Evolutionary conservation across 305 asterid genomes (phyloP), one percentile per base, ranked within the genome.

Genomic region (Fraxinus nigra): DNA sequence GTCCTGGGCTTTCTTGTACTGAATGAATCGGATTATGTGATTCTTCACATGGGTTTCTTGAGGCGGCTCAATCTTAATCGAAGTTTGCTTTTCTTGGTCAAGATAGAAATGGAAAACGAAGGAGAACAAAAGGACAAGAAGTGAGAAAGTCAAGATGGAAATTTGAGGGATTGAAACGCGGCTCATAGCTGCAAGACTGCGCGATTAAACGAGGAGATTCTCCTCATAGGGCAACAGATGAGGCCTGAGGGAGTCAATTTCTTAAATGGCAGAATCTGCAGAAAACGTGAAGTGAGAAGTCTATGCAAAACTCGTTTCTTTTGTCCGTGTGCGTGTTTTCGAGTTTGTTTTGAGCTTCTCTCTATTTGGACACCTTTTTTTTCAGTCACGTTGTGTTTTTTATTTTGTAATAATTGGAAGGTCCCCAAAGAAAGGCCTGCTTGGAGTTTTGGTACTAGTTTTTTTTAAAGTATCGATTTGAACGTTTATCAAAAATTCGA

Each of bases 1-100:
- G 40, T 90, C 91, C 48, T 87, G 83, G 22, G 92, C 92, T 76
- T 86, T 87, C 84, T 85, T 87, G 87, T 94, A 96, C 10, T 84
- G 86, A 59, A 82, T 13, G 78, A 96, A 96, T 73, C 98, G 91
- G 82, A 96, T 87, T 63, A 96, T 94, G 90, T 92, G 91, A 79
- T 92, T 91, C 30, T 79, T 88, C 77, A 86, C 80, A 51, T 72
- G 51, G 69, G 90, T 75, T 59, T 85, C 40, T n/a, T 28, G 82
- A 32, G 65, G 76, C 35, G 75, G 34, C 56, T 30, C 54, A 33
- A 83, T 46, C 77, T 75, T 28, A 54, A 18, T 33, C 33, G 82
- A 40, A 70, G 82, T 78, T n/a, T 24, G 83, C 74, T 20, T 38
- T 2, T 77, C 32, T 61, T 51, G 79, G 80, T 18, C 28, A 79